Evolutionary conservation across 2,329 filamentous ascomycete species (phyloP).

Genomic region (Colletotrichum higginsianum): DNA sequence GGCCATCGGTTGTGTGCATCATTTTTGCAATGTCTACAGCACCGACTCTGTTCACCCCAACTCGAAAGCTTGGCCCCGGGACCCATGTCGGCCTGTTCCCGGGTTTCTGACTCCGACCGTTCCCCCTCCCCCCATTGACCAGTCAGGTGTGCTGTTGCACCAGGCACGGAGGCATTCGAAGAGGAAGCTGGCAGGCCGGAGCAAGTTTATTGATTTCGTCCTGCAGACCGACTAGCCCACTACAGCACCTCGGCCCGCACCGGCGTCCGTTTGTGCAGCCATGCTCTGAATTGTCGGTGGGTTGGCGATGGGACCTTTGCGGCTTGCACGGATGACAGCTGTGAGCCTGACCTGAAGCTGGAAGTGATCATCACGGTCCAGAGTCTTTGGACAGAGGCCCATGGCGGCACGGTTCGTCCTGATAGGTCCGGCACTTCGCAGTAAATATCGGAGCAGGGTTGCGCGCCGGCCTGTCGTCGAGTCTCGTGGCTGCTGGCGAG

Average conservation of each 20-base stretch:
- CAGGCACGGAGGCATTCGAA: constrained; percentile 1
- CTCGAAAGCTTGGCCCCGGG: constrained; percentile 7
- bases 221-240: constrained; percentile 29
- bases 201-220: constrained; percentile 18
- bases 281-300: neutral
- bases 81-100: constrained; percentile 17
- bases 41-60: neutral
- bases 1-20: constrained; percentile 15
- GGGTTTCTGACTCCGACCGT: constrained; percentile 16
- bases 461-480: constrained; percentile 11
- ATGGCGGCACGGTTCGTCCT: constrained; percentile 11
- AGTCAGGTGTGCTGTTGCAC: neutral
- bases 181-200: constrained; percentile 20
- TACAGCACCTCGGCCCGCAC: constrained; percentile 36
- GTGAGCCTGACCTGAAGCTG: constrained; percentile 3
- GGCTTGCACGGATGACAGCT: constrained; percentile 17
- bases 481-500: constrained; percentile 16
- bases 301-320: neutral
- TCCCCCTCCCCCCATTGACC: constrained; percentile 1
- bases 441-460: constrained; percentile 10
- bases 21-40: neutral
- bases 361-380: constrained; percentile 13
- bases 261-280: constrained; percentile 8
- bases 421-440: constrained; percentile 36
- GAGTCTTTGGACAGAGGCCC: neutral